Base-by-base conservation (phyloP, 768 basidiomycete genomes). In the Serendipita sp. region DNA sequence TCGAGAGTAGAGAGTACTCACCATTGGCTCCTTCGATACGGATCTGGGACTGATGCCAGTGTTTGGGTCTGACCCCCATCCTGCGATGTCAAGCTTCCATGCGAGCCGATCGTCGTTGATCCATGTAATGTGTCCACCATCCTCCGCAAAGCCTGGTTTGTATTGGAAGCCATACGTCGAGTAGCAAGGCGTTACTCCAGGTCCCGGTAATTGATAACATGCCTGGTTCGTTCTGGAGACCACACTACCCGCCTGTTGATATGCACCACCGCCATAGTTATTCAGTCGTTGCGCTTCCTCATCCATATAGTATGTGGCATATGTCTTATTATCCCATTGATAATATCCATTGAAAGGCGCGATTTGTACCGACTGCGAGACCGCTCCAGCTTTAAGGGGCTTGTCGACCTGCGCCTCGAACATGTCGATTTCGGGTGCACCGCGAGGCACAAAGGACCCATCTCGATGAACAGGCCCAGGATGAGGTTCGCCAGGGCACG, bases 351-450 rank as follows among this genome's bases (percentile, higher is more conserved):
- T 83, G 76, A 85, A 93, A 8, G 91, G 91, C 8, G 89, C 90
- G 44, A 80, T 72, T 74, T 94, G 91, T 70, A 81, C 80, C 69
- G 84, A 87, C 74, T 94, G 92, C 1, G 89, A 91, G 1, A 86
- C 87, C 68, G 85, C 77, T 46, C 82, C 89, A 71, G 75, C 70
- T 69, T 81, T 79, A 2, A 74, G 66, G 64, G 63, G 66, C 35
- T 78, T 68, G 69, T 91, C 77, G 66, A 86, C 75, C 72, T 91
- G 86, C 0, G 91, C 84, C 76, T 98, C 94, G 65, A 95, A 72
- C 66, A 98, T 80, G 74, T 97, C 94, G 69, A 97, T 91, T 76
- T 98, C 95, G 1, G 95, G 94, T 1, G 86, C 89, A 38, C 84
- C 84, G 62, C 94, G 83, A 23, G 85, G 85, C 13, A 75, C 76